Percentiles rank a stretch among this genome's conserved stretches.
phyloP scores from a whole-genome alignment of 225 moss, liverwort and hornwort species.

The Takakia lepidozioides region DNA sequence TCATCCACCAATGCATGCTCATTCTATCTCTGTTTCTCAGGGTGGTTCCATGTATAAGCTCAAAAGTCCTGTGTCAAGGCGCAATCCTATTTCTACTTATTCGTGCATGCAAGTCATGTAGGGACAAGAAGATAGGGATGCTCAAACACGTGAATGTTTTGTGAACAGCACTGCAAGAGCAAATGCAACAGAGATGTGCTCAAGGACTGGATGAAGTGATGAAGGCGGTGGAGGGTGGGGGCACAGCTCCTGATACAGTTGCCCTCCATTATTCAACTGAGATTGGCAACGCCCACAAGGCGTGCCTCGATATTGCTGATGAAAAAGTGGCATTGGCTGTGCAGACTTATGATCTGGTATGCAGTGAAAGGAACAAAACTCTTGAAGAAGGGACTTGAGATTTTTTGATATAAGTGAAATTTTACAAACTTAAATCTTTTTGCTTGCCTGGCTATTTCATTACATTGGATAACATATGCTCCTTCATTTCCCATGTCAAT shows the following conservation, averaged over 20 bases:
- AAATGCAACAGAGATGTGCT: conserved; percentile 40
- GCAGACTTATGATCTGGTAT: conserved; percentile 69
- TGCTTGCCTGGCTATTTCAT: no score
- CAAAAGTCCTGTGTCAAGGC: neutral
- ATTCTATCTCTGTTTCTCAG: neutral
- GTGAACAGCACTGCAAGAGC: conserved; percentile 50
- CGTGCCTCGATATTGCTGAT: conserved; percentile 61
- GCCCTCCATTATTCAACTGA: conserved; percentile 49
- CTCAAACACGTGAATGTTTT: conserved; percentile 1
- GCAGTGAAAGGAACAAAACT: neutral
- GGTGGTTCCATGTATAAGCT: conserved; percentile 1
- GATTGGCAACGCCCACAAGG: conserved; percentile 55
- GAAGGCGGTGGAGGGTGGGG: conserved; percentile 34
- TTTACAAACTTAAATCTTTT: no score
- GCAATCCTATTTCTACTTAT: neutral
- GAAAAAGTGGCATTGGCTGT: conserved; percentile 64
- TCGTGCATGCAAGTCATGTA: neutral
- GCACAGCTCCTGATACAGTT: conserved; percentile 30
- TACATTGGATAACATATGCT: no score
- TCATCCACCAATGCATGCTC: neutral
- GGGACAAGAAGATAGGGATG: neutral
- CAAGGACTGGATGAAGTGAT: conserved; percentile 56
- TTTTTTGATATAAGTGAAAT: no score
- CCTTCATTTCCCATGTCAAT: no score
- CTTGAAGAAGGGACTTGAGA: no score